A percentile compares a stretch with the other conserved stretches of the same genome.
These are phyloP conservation scores for Neoboletus subvelutipes DNA, from an alignment of 768 basidiomycete species.

Conservation along the genomic window DNA sequence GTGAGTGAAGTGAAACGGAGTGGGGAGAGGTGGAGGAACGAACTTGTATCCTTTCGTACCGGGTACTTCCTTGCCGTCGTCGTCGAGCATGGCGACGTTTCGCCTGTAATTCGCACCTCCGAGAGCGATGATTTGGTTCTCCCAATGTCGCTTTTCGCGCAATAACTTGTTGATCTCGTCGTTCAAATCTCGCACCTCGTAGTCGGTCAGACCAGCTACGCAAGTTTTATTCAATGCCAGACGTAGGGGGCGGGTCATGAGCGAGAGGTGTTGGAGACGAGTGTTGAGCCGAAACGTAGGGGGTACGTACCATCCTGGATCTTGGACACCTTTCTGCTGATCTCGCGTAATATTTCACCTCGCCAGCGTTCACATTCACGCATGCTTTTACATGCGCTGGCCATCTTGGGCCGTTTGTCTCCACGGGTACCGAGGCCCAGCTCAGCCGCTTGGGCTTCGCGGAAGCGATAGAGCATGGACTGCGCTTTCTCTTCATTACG, in stretches of 20 bases:
- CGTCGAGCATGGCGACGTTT: slow-evolving; percentile 91
- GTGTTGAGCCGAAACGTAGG: not conserved
- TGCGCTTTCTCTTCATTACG: slow-evolving; percentile 99
- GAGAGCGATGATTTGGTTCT: slow-evolving; percentile 94
- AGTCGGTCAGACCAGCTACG: slow-evolving; percentile 88
- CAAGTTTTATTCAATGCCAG: not conserved
- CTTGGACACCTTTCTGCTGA: slow-evolving; percentile 95
- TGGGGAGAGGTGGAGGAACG: slow-evolving; percentile 24
- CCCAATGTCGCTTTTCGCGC: slow-evolving; percentile 96
- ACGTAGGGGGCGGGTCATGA: not conserved
- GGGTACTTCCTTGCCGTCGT: slow-evolving; percentile 94
- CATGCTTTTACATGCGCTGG: slow-evolving; percentile 86
- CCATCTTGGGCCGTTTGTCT: slow-evolving; percentile 90
- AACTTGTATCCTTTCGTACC: slow-evolving; percentile 98
- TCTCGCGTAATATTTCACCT: slow-evolving; percentile 92
- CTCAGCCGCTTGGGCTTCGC: slow-evolving; percentile 94
- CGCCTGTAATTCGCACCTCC: slow-evolving; percentile 96
- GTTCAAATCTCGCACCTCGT: slow-evolving; percentile 93
- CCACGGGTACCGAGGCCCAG: slow-evolving; percentile 84
- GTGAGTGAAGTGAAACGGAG: not conserved
- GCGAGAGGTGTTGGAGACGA: not conserved
- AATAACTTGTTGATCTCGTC: slow-evolving; percentile 96
- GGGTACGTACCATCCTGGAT: slow-evolving; percentile 83
- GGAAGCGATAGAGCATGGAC: slow-evolving; percentile 92
- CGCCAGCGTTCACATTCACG: slow-evolving; percentile 95